A percentile compares a stretch with the other conserved stretches of the same genome.
phyloP scores from a whole-genome alignment of 148 eudicot species.

The Rheum nobile region DNA sequence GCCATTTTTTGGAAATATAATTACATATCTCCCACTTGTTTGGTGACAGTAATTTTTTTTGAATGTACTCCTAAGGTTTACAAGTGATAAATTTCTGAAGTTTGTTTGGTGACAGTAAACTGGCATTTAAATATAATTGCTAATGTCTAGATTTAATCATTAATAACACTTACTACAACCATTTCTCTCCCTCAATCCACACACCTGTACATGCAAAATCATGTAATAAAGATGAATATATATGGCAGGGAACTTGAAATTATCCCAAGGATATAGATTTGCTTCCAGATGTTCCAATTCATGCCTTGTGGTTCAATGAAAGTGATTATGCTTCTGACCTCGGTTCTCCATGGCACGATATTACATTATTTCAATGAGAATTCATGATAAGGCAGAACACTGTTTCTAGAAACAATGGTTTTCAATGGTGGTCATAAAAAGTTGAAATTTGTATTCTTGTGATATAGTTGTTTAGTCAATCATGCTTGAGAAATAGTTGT shows the following conservation, averaged over 20 bases:
- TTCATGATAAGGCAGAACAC: too few species aligned
- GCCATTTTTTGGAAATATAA: not conserved
- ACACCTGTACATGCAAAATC: not conserved
- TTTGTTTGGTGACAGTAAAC: too few species aligned
- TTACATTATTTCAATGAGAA: too few species aligned
- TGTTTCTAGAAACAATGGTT: too few species aligned
- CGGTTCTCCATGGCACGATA: too few species aligned
- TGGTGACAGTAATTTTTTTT: not conserved
- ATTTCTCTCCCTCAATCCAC: not conserved
- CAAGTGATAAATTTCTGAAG: not conserved
- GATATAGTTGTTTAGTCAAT: too few species aligned
- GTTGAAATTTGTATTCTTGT: too few species aligned
- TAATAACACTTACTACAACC: not conserved
- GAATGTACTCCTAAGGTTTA: not conserved
- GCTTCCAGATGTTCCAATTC: not conserved
- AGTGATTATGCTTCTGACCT: too few species aligned
- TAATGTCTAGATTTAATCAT: too few species aligned
- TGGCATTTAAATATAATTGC: too few species aligned
- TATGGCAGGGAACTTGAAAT: not conserved
- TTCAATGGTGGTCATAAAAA: too few species aligned
- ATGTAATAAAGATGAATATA: not conserved
- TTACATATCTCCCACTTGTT: not conserved
- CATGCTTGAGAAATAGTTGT: too few species aligned
- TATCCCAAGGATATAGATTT: not conserved
- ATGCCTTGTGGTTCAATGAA: not conserved